These are phyloP conservation scores for Globisporangium mamillatum DNA, from an alignment of 352 stramenopile genomes.

Conservation along the genomic window DNA sequence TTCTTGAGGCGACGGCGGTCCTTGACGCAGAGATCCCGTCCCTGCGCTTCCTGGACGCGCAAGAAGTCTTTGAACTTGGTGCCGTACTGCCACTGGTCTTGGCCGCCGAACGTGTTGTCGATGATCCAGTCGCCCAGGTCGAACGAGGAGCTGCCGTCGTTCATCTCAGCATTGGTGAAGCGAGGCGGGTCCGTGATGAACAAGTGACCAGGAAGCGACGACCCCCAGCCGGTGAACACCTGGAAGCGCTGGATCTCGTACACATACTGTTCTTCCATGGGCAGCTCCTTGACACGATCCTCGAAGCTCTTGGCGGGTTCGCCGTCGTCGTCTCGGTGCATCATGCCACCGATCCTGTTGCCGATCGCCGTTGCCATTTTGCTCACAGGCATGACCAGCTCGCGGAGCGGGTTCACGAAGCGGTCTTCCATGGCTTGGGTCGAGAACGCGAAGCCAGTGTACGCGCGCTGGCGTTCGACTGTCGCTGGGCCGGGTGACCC, in stretches of 20 bases:
- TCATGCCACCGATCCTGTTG: constrained; percentile 34
- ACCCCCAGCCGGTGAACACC: constrained; percentile 82
- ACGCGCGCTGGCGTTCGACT: constrained; percentile 44
- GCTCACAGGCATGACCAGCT: constrained; percentile 67
- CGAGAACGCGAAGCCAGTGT: constrained; percentile 85
- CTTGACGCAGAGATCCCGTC: constrained; percentile 38
- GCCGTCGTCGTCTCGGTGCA: constrained; percentile 29
- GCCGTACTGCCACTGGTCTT: constrained; percentile 83
- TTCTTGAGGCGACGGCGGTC: constrained; percentile 71
- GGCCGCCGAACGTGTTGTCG: constrained; percentile 65
- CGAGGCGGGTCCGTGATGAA: constrained; percentile 72
- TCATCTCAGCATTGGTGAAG: constrained; percentile 79
- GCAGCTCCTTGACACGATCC: constrained; percentile 52
- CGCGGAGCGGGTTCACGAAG: constrained; percentile 74
- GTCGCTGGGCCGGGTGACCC: constrained; percentile 21
- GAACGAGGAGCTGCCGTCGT: constrained; percentile 52
- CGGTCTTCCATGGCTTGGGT: constrained; percentile 74
- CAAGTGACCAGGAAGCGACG: constrained; percentile 66
- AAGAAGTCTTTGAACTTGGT: constrained; percentile 86
- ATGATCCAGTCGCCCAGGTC: constrained; percentile 77
- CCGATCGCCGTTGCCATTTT: constrained; percentile 37
- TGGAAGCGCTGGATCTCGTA: constrained; percentile 87
- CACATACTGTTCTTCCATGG: constrained; percentile 60
- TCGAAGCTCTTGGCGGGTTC: constrained; percentile 51
- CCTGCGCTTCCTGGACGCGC: constrained; percentile 40